These are phyloP conservation scores for Arachis monticola DNA, from an alignment of 331 rosid genomes.

Conservation along the genomic window DNA sequence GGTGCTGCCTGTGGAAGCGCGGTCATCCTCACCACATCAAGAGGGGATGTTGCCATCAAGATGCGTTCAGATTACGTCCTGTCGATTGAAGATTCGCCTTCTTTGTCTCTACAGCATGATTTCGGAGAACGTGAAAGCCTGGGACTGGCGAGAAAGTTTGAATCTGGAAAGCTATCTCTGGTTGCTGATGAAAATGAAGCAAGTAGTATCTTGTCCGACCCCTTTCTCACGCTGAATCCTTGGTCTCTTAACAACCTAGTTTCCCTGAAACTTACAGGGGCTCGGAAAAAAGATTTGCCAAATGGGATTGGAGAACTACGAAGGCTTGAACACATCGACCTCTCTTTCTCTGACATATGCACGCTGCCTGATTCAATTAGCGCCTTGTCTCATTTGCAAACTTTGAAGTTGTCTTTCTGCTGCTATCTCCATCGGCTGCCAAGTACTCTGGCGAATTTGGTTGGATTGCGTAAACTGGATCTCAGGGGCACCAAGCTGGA, in stretches of 20 bases:
- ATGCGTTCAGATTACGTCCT: background rate
- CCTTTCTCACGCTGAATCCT: background rate
- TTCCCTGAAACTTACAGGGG: background rate
- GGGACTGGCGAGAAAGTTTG: background rate
- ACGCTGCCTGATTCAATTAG: background rate
- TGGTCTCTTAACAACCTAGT: background rate
- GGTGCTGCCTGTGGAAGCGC: background rate
- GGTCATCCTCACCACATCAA: background rate
- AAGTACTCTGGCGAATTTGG: background rate
- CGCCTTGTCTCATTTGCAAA: background rate
- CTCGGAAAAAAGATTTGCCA: background rate
- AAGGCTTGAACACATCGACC: background rate
- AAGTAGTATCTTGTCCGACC: constrained; percentile 1
- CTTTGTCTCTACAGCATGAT: background rate
- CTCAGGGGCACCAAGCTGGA: background rate
- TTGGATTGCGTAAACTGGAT: background rate
- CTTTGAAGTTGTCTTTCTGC: background rate
- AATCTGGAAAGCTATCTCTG: background rate
- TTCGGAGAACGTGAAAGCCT: background rate
- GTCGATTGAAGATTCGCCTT: background rate
- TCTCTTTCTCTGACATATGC: background rate
- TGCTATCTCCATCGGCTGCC: background rate
- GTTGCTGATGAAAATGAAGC: background rate
- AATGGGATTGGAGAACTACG: background rate
- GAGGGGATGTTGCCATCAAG: background rate